Base-by-base conservation (phyloP, 2,329 filamentous ascomycete genomes). In the Colletotrichum chrysophilum region DNA sequence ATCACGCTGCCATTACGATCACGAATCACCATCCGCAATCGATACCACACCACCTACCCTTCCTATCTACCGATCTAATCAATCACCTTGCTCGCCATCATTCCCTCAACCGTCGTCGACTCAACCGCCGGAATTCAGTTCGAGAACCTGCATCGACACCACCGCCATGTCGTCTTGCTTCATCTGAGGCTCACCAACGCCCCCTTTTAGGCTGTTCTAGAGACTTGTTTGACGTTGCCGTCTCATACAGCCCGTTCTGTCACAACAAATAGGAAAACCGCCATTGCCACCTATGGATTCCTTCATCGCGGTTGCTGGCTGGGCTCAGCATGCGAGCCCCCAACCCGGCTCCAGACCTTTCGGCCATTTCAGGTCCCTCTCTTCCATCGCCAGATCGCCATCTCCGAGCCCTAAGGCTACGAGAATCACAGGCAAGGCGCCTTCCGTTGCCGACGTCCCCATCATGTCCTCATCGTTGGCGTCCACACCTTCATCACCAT, bases 241-340 rank as follows among this genome's bases (percentile, higher is more conserved):
- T n/a, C 56, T 64, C 38, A 48, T 13, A 48, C n/a, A 21, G 43
- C 10, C 36, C 43, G n/a, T 67, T 55, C 14, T 32, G n/a, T 28
- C 18, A 34, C 34, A 58, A 65, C 56, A 73, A 55, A 38, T 16
- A 38, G 30, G 38, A 64, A 24, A 24, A 28, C 12, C 61, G 64
- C 32, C 32, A 18, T 68, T 64, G 73, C 56, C 28, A 64, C 43
- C 70, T 58, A 64, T 64, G 61, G 61, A 64, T 64, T 43, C 61
- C 83, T 88, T 91, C 82, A 87, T 91, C 75, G 87, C 88, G 77
- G 86, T 90, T 76, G 85, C 88, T 78, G 87, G 87, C 82, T 91
- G 89, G 87, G 85, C 88, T 78, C 88, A 88, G 82, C 87, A 87
- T 79, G 77, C 78, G 79, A 71, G 82, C 77, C 78, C 82, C 83